Base-by-base conservation (phyloP, 2,329 filamentous ascomycete genomes). In the Cordyceps sp. region DNA sequence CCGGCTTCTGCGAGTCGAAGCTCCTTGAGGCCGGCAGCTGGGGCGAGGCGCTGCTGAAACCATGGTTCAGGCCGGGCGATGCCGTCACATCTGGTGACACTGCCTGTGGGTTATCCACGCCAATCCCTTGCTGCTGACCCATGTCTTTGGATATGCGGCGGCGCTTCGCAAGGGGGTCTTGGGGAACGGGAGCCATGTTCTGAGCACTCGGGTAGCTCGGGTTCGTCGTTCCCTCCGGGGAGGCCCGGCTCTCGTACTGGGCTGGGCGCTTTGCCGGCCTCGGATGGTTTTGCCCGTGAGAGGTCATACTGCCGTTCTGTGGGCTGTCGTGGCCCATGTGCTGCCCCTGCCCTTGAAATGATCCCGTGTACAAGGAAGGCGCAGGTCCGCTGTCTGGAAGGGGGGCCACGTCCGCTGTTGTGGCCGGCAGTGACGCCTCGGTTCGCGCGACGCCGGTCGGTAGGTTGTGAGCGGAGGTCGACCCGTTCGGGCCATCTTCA, bases 71-170 rank as follows among this genome's bases (percentile, higher is more conserved):
- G 3, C 30, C 33, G 17, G 41, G 37, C 6, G 41, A 43, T 16
- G 37, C 32, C 9, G 34, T 30, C 16, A 34, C 26, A 7, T 37
- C 36, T 10, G 36, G 14, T 9, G 34, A 26, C 16, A 37, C 24
- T 12, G 34, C 26, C 13, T 42, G 39, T 7, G 39, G 32, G n/a
- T n/a, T n/a, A 19, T 39, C 35, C 16, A 31, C 19, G 20, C 20
- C 32, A 10, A 34, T 23, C 6, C 22, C 31, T 13, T 33, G 31
- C n/a, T 35, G 36, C 16, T 43, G 41, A n/a, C 24, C 29, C 17
- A 32, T 31, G 12, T 40, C 44, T 21, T 42, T 41, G 4, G 47
- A 46, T 12, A 45, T 36, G 26, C 46, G 44, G 17, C 43, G 47
- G 7, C 48, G 45, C 34, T 52, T 52, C 18, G 33, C 26, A 14